A percentile compares a stretch with the other conserved stretches of the same genome.
phyloP scores from a whole-genome alignment of 2,329 filamentous ascomycete genomes.

The Penicillium hesseltinei region DNA sequence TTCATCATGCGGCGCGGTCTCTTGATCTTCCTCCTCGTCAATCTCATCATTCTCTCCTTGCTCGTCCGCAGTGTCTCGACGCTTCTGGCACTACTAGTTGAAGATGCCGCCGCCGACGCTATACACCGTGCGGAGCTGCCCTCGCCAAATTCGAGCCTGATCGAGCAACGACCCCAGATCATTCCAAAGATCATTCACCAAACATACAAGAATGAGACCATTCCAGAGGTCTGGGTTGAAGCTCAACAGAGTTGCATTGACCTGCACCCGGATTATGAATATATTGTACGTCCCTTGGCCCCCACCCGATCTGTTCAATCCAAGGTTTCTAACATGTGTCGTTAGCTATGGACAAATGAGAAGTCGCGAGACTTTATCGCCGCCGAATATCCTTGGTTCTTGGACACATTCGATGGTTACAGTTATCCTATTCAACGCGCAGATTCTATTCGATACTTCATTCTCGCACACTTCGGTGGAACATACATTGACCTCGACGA shows the following conservation, averaged over 20 bases:
- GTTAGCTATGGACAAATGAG: constrained; percentile 72
- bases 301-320: neutral
- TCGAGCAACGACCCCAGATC: constrained; percentile 57
- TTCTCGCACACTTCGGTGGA: constrained; percentile 73
- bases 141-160: constrained; percentile 60
- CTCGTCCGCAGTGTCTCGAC: constrained; percentile 68
- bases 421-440: constrained; percentile 73
- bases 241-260: constrained; percentile 66
- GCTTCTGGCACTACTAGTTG: constrained; percentile 66
- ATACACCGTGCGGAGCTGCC: constrained; percentile 67
- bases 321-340: constrained; percentile 18
- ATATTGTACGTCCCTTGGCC: constrained; percentile 56
- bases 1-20: constrained; percentile 59
- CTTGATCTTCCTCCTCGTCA: constrained; percentile 63
- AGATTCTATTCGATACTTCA: constrained; percentile 76
- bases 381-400: constrained; percentile 73
- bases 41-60: constrained; percentile 61
- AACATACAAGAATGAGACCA: constrained; percentile 69
- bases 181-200: constrained; percentile 78
- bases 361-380: constrained; percentile 69
- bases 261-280: constrained; percentile 69
- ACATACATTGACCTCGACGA: constrained; percentile 80
- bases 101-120: constrained; percentile 65
- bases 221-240: constrained; percentile 64
- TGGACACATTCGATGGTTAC: constrained; percentile 72